These are phyloP conservation scores for Coleophoma cylindrospora DNA, from an alignment of 2,329 filamentous ascomycete genomes.

Conservation along the genomic window DNA sequence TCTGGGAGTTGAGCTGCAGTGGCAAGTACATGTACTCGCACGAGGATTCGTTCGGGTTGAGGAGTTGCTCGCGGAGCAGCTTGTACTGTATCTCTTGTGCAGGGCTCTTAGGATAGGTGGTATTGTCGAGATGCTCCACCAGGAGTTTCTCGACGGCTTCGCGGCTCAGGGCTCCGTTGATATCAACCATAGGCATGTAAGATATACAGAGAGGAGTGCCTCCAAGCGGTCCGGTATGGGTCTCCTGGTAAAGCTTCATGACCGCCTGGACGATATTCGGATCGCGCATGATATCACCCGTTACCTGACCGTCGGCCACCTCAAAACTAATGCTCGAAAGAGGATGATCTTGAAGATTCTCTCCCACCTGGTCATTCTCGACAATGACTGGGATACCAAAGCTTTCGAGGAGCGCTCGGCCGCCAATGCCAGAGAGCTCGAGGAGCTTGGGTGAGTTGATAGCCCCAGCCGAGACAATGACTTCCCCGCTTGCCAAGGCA, in stretches of 20 bases:
- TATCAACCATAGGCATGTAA: not conserved
- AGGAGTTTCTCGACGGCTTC: conserved; percentile 19
- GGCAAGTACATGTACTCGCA: conserved; percentile 31
- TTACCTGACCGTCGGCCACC: conserved; percentile 26
- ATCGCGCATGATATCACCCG: conserved; percentile 30
- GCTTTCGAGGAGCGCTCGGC: conserved; percentile 5
- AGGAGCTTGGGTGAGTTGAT: conserved; percentile 22
- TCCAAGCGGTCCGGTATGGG: not conserved
- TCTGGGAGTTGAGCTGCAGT: conserved; percentile 21
- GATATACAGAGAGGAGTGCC: not conserved
- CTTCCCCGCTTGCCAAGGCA: conserved; percentile 18
- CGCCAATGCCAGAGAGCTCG: conserved; percentile 25
- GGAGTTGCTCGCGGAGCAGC: conserved; percentile 40
- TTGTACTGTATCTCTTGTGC: conserved; percentile 69
- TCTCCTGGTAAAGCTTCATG: conserved; percentile 25
- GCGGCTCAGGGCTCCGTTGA: not conserved
- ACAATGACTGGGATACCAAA: conserved; percentile 6
- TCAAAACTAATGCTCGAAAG: conserved; percentile 21
- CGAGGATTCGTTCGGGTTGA: conserved; percentile 23
- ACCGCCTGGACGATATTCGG: conserved; percentile 25
- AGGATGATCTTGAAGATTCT: conserved; percentile 15
- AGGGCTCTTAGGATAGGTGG: conserved; percentile 24
- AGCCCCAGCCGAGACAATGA: conserved; percentile 19
- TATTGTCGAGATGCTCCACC: conserved; percentile 29
- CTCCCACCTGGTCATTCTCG: conserved; percentile 10